These are phyloP conservation scores for Colletotrichum sp. DNA, from an alignment of 2,329 filamentous ascomycete genomes.

Conservation along the genomic window DNA sequence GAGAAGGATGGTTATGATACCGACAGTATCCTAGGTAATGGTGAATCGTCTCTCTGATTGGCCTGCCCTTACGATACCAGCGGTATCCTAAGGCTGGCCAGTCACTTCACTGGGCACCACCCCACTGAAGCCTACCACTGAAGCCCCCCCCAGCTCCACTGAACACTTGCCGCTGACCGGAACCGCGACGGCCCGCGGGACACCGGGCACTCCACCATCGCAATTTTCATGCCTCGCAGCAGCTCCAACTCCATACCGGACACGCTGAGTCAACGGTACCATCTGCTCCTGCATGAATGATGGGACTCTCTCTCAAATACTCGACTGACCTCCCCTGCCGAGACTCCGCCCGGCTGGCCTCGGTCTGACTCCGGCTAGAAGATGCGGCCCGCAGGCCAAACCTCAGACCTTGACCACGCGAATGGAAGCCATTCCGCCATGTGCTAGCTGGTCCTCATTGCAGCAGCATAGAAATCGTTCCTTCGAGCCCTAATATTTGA, in stretches of 20 bases:
- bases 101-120: background rate
- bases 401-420: no score
- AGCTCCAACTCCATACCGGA: background rate
- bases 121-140: background rate
- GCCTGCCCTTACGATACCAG: no score
- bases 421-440: no score
- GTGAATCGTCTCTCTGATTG: no score
- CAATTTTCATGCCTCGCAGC: background rate
- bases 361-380: background rate
- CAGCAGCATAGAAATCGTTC: rapidly evolving
- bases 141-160: background rate
- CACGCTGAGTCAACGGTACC: background rate
- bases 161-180: background rate
- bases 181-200: background rate
- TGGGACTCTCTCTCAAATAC: background rate
- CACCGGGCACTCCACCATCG: background rate
- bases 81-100: no score
- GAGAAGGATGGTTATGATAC: background rate
- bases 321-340: background rate
- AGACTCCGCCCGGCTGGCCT: background rate
- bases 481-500: no score
- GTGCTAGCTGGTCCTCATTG: no score
- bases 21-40: no score
- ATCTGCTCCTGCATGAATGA: background rate
- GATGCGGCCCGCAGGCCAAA: background rate